These are phyloP conservation scores for Metahyphopichia silvanorum DNA, from an alignment of 805 yeast species.

Conservation along the genomic window DNA sequence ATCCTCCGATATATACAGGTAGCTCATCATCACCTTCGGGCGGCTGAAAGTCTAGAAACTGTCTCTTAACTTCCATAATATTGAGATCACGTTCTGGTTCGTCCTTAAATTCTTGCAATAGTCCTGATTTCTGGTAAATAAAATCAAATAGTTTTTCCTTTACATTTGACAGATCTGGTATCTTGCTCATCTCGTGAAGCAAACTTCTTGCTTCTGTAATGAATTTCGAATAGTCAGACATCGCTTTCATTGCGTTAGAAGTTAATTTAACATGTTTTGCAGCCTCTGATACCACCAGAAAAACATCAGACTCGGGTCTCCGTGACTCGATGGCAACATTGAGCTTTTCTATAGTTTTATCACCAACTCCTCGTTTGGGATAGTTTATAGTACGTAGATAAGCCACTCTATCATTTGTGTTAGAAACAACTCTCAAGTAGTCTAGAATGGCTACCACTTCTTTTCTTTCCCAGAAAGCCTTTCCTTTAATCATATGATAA, in stretches of 20 bases:
- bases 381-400: slow-evolving; percentile 52
- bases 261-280: slow-evolving; percentile 12
- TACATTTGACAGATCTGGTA: neutral
- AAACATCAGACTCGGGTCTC: too few species aligned
- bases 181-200: slow-evolving; percentile 7
- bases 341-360: slow-evolving; percentile 40
- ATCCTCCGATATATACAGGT: slow-evolving; percentile 10
- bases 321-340: slow-evolving; percentile 9
- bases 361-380: slow-evolving; percentile 71
- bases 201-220: slow-evolving; percentile 17
- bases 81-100: slow-evolving; percentile 32
- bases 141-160: slow-evolving; percentile 15
- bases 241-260: slow-evolving; percentile 7
- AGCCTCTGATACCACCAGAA: too few species aligned
- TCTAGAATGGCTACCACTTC: slow-evolving; percentile 65
- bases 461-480: slow-evolving; percentile 73
- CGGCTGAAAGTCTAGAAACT: slow-evolving; percentile 32
- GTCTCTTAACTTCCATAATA: slow-evolving; percentile 36
- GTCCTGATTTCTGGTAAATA: slow-evolving; percentile 25
- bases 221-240: slow-evolving; percentile 23
- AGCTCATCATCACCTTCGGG: slow-evolving; percentile 17
- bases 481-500: slow-evolving; percentile 66
- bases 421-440: slow-evolving; percentile 58
- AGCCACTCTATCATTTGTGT: slow-evolving; percentile 60
- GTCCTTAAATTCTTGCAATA: slow-evolving; percentile 21